Percentiles rank a stretch among this genome's conserved stretches.
These are phyloP conservation scores for Collariella sp. DNA, from an alignment of 495 filamentous ascomycete species.

Conservation along the genomic window DNA sequence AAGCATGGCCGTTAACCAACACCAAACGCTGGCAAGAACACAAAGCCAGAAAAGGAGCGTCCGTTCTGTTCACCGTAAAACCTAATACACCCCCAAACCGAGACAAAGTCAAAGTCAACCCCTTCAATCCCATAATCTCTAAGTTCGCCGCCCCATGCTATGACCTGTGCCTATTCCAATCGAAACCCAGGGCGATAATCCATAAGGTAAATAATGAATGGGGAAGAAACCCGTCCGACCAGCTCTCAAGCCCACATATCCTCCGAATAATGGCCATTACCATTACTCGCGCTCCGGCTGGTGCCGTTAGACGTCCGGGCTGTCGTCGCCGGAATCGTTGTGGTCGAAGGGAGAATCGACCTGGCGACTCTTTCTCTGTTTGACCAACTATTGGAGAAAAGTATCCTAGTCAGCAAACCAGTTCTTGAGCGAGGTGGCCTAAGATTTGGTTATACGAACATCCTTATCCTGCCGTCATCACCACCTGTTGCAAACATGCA, in stretches of 20 bases:
- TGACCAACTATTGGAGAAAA: slow-evolving; percentile 17
- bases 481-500: slow-evolving; percentile 86
- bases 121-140: not conserved
- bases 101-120: slow-evolving; percentile 5
- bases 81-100: slow-evolving; percentile 3
- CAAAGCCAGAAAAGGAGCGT: not conserved
- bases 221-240: not conserved
- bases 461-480: slow-evolving; percentile 76
- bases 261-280: not conserved
- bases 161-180: slow-evolving; percentile 7
- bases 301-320: slow-evolving; percentile 12
- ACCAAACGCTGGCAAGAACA: not conserved
- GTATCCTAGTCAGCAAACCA: not conserved
- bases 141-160: slow-evolving; percentile 19
- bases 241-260: not conserved
- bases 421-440: not conserved
- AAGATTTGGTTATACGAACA: slow-evolving; percentile 47
- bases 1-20: too few species aligned
- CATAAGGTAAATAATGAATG: not conserved
- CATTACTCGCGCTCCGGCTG: slow-evolving; percentile 1
- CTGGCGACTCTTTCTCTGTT: slow-evolving; percentile 15
- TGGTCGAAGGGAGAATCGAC: too few species aligned
- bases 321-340: not conserved
- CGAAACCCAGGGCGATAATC: not conserved
- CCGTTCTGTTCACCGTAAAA: not conserved